A percentile compares a stretch with the other conserved stretches of the same genome.
These are phyloP conservation scores for Mortierella sp. DNA, from an alignment of 371 early-diverging fungal genomes.

Conservation along the genomic window DNA sequence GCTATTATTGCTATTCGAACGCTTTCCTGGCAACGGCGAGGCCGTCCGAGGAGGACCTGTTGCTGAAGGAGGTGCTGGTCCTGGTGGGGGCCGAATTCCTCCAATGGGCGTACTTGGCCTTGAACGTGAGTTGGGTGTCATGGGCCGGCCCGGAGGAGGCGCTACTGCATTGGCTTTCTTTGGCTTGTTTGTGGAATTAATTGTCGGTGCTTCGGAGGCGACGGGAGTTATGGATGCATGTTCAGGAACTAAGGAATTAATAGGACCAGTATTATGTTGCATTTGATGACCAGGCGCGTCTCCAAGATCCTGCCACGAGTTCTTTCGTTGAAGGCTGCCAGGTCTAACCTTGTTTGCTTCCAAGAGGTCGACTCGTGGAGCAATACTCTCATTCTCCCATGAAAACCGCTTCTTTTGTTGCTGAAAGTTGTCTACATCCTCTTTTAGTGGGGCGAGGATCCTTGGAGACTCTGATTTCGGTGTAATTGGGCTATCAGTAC, in stretches of 20 bases:
- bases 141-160: slow-evolving; percentile 9
- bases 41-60: slow-evolving; percentile 4
- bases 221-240: background rate
- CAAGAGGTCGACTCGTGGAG: slow-evolving; percentile 39
- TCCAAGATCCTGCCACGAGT: slow-evolving; percentile 27
- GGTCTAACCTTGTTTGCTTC: slow-evolving; percentile 1
- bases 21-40: slow-evolving; percentile 26
- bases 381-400: slow-evolving; percentile 48
- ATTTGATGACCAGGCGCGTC: background rate
- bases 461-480: background rate
- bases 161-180: background rate
- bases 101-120: slow-evolving; percentile 34
- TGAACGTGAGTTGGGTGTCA: slow-evolving; percentile 20
- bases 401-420: slow-evolving; percentile 40
- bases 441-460: background rate
- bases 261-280: background rate
- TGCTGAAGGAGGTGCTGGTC: slow-evolving; percentile 32
- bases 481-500: slow-evolving; percentile 19
- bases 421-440: slow-evolving; percentile 2
- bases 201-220: background rate
- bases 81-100: slow-evolving; percentile 41
- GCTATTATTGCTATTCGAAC: slow-evolving; percentile 3
- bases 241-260: background rate
- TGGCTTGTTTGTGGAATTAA: background rate
- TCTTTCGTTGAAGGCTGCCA: slow-evolving; percentile 23